Conservation (phyloP, 2,329 filamentous ascomycete species). For the Trichophyton mentagrophytes region DNA sequence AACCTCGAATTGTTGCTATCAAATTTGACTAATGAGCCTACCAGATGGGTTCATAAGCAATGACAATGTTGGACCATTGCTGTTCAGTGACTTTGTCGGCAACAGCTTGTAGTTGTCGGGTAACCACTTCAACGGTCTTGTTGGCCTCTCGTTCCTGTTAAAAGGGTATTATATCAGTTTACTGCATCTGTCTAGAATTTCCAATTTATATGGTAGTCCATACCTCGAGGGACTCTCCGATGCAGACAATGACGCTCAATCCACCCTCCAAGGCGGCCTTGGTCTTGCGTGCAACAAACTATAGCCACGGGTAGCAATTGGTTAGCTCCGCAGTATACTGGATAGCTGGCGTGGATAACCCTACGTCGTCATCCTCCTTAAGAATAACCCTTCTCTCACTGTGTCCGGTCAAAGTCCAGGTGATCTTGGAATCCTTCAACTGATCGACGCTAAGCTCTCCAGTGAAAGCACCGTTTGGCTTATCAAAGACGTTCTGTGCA, state of each 20-base stretch:
- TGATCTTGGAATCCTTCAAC: slow-evolving; percentile 76
- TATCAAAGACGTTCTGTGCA: slow-evolving; percentile 94
- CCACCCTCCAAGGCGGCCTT: slow-evolving; percentile 82
- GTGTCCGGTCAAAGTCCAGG: slow-evolving; percentile 88
- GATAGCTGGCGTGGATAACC: slow-evolving; percentile 10
- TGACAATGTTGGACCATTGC: slow-evolving; percentile 88
- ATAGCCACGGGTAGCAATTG: slow-evolving; percentile 8
- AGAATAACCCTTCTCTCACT: slow-evolving; percentile 87
- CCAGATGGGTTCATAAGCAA: slow-evolving; percentile 99
- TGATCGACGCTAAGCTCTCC: slow-evolving; percentile 90
- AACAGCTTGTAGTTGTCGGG: slow-evolving; percentile 71
- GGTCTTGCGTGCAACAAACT: slow-evolving; percentile 81
- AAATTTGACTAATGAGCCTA: slow-evolving; percentile 27
- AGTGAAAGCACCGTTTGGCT: slow-evolving; percentile 92
- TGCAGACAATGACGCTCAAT: slow-evolving; percentile 88
- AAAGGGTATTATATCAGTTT: slow-evolving; percentile 1
- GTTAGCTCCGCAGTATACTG: neutral
- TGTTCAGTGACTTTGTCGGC: slow-evolving; percentile 51
- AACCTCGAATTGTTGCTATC: neutral
- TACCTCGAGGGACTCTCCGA: slow-evolving; percentile 79
- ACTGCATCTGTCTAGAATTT: neutral
- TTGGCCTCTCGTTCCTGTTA: slow-evolving; percentile 61
- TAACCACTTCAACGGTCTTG: slow-evolving; percentile 63
- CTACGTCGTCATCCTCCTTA: slow-evolving; percentile 62
- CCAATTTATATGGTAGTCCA: slow-evolving; percentile 5